Percentiles rank a stretch among this genome's conserved stretches.
Conservation (phyloP, 371 early-diverging fungal genomes). For the Cokeromyces recurvatus region DNA sequence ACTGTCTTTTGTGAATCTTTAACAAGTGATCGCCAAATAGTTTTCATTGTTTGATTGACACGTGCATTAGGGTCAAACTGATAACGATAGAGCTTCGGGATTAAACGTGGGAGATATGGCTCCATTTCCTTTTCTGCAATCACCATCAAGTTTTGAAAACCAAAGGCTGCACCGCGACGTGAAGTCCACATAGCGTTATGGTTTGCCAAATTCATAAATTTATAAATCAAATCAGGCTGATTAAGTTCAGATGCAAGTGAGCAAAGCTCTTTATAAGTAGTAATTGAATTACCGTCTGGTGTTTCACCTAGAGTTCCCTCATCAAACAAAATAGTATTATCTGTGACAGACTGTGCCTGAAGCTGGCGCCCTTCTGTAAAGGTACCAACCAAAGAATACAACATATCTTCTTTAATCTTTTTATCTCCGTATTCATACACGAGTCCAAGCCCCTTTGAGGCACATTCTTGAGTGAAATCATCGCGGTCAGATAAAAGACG, state of each 20-base stretch:
- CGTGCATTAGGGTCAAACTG: constrained; percentile 87
- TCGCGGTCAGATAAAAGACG: constrained; percentile 77
- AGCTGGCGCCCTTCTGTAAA: constrained; percentile 54
- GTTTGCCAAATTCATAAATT: constrained; percentile 90
- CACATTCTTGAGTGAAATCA: constrained; percentile 78
- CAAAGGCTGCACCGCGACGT: constrained; percentile 86
- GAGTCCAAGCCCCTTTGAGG: constrained; percentile 84
- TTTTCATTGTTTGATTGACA: constrained; percentile 83
- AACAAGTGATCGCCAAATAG: constrained; percentile 83
- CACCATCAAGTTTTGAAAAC: constrained; percentile 76
- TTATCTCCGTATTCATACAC: constrained; percentile 84
- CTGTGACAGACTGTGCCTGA: constrained; percentile 69
- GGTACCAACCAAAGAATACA: constrained; percentile 57
- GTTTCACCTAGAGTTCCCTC: constrained; percentile 66
- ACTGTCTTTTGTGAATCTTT: constrained; percentile 73
- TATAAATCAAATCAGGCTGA: constrained; percentile 92
- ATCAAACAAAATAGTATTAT: constrained; percentile 75
- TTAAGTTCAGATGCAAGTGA: constrained; percentile 89
- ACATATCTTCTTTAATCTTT: constrained; percentile 59
- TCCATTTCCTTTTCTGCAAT: constrained; percentile 76
- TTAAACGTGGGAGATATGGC: constrained; percentile 69
- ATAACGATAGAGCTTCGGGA: constrained; percentile 83
- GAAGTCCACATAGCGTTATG: constrained; percentile 89
- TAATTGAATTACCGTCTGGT: constrained; percentile 78
- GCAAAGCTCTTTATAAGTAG: constrained; percentile 82